A percentile compares a stretch with the other conserved stretches of the same genome.
These are phyloP conservation scores for Bipolaris oryzae DNA, from an alignment of 2,329 filamentous ascomycete genomes.

Conservation along the genomic window DNA sequence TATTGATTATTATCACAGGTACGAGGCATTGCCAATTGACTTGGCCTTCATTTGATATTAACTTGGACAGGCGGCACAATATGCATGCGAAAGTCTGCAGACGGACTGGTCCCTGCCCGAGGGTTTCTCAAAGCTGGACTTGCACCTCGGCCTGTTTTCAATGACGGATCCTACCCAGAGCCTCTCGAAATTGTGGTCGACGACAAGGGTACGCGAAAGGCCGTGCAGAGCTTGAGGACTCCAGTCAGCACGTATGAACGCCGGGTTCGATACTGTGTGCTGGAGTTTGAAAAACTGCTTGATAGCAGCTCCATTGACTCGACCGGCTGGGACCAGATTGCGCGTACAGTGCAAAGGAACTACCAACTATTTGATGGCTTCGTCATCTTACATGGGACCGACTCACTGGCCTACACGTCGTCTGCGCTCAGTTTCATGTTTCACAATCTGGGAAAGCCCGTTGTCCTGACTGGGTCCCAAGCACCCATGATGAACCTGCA, in stretches of 20 bases:
- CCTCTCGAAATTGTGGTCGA: slow-evolving; percentile 63
- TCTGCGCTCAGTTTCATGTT: slow-evolving; percentile 94
- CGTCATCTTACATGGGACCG: slow-evolving; percentile 88
- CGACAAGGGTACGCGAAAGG: slow-evolving; percentile 54
- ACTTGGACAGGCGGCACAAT: slow-evolving; percentile 68
- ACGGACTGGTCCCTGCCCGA: slow-evolving; percentile 74
- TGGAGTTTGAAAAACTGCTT: slow-evolving; percentile 83
- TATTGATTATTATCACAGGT: slow-evolving; percentile 90
- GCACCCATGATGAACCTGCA: slow-evolving; percentile 90
- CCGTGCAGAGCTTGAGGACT: slow-evolving; percentile 74
- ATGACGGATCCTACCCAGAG: slow-evolving; percentile 70
- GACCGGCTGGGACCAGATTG: slow-evolving; percentile 84
- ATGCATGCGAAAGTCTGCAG: slow-evolving; percentile 83
- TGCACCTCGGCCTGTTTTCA: slow-evolving; percentile 82
- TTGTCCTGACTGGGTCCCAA: slow-evolving; percentile 74
- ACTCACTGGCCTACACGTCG: slow-evolving; percentile 84
- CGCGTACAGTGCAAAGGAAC: slow-evolving; percentile 77
- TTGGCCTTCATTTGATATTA: not conserved
- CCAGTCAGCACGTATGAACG: slow-evolving; percentile 80
- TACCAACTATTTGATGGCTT: slow-evolving; percentile 90
- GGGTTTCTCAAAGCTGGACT: slow-evolving; percentile 84
- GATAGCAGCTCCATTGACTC: slow-evolving; percentile 92
- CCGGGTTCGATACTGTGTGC: slow-evolving; percentile 80
- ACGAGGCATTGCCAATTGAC: slow-evolving; percentile 23
- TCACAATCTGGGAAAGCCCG: slow-evolving; percentile 85